Percentiles rank a stretch among this genome's conserved stretches.
Conservation (phyloP, 2,329 filamentous ascomycete species). For the Lecanicillium sp. region DNA sequence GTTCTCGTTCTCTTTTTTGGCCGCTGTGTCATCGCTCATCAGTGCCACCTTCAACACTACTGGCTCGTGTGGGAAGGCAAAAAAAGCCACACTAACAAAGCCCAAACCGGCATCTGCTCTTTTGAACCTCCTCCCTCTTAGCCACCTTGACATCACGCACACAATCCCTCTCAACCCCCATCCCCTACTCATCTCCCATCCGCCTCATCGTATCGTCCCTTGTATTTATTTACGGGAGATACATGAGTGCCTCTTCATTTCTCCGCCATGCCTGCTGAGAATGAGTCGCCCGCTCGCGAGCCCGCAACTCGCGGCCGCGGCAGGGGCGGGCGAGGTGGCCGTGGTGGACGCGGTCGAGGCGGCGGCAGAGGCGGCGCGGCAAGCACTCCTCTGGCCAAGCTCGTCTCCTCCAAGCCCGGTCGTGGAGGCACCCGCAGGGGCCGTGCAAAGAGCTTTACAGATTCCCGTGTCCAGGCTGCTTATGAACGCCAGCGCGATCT, state of each 20-base stretch:
- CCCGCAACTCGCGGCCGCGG: constrained; percentile 26
- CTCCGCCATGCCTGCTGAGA: constrained; percentile 29
- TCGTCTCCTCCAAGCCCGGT: constrained; percentile 27
- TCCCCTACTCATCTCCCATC: constrained; percentile 7
- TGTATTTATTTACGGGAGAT: constrained; percentile 8
- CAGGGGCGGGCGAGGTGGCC: constrained; percentile 9
- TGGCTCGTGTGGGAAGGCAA: not conserved
- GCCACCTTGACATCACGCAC: too few relatives aligned
- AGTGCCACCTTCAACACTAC: not conserved
- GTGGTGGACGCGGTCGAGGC: constrained; percentile 13
- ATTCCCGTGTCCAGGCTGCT: constrained; percentile 46
- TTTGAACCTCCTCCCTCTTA: not conserved
- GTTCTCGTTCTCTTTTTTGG: not conserved
- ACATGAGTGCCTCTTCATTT: constrained; percentile 21
- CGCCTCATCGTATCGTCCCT: constrained; percentile 9
- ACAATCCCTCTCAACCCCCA: constrained; percentile 1
- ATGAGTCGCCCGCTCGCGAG: constrained; percentile 28
- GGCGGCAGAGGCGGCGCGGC: constrained; percentile 16
- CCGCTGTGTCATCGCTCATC: not conserved
- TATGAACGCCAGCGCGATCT: constrained; percentile 59
- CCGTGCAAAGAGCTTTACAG: constrained; percentile 48
- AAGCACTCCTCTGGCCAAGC: constrained; percentile 23
- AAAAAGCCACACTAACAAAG: not conserved
- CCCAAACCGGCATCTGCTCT: constrained; percentile 1
- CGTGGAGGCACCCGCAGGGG: constrained; percentile 35